Percentiles rank a stretch among this genome's conserved stretches.
These are phyloP conservation scores for Cunninghamia lanceolata DNA, from an alignment of 75 land plant genomes.

Conservation along the genomic window DNA sequence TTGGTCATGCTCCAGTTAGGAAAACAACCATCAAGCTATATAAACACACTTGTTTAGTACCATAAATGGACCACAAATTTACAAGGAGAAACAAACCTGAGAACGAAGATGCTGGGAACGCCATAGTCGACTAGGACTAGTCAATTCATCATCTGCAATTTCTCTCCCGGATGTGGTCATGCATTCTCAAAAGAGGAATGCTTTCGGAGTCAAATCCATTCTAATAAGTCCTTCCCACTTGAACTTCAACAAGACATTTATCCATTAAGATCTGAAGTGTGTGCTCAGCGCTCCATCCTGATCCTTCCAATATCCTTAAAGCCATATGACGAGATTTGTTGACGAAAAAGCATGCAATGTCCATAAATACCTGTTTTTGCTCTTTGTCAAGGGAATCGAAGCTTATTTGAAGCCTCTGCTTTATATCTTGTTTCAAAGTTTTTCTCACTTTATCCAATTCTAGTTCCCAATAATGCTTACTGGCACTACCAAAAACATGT, in stretches of 20 bases:
- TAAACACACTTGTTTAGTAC: too few species aligned
- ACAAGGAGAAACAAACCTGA: too few species aligned
- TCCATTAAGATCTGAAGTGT: not conserved
- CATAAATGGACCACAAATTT: too few species aligned
- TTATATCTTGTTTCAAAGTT: not conserved
- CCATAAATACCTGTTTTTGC: not conserved
- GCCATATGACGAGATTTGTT: not conserved
- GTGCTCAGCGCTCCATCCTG: not conserved
- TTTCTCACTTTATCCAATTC: not conserved
- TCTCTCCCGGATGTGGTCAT: not conserved
- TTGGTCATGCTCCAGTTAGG: too few species aligned
- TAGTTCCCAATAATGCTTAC: not conserved
- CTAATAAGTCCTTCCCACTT: too few species aligned
- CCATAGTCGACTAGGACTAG: too few species aligned
- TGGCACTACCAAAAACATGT: not conserved
- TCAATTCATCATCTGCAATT: not conserved
- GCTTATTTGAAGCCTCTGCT: not conserved
- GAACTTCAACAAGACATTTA: constrained; percentile 2
- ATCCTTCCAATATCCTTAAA: not conserved
- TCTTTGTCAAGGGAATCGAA: not conserved
- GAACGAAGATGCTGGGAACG: too few species aligned
- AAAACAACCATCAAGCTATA: too few species aligned
- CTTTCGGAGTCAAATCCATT: not conserved
- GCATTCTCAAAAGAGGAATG: not conserved
- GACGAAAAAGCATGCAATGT: not conserved